Conservation (phyloP, 306 rosid genomes). For the Corylus americana region DNA sequence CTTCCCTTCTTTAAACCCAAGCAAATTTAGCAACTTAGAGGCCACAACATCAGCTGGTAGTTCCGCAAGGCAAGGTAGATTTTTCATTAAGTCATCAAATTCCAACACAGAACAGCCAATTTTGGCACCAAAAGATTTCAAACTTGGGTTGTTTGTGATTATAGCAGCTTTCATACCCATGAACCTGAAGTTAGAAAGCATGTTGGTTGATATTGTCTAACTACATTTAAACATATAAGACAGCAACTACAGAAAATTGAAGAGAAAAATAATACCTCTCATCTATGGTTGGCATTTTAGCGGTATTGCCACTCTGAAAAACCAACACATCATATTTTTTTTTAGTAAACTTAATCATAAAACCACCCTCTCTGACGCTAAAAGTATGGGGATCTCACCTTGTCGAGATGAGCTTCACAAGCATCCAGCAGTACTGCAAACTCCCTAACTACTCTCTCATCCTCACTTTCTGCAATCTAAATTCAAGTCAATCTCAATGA, state of each 20-base stretch:
- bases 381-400: constrained; percentile 39
- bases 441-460: constrained; percentile 80
- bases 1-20: constrained; percentile 79
- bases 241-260: constrained; percentile 6
- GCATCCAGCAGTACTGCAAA: constrained; percentile 74
- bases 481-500: constrained; percentile 56
- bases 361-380: constrained; percentile 4
- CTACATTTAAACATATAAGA: neutral
- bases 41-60: constrained; percentile 37
- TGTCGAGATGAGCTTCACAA: constrained; percentile 35
- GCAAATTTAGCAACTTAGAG: constrained; percentile 61
- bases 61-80: constrained; percentile 8
- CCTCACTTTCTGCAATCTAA: constrained; percentile 81
- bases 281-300: constrained; percentile 46
- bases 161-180: constrained; percentile 95
- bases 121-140: constrained; percentile 62
- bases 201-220: constrained; percentile 17
- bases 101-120: constrained; percentile 60
- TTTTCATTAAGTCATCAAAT: constrained; percentile 42
- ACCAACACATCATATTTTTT: constrained; percentile 15
- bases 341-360: constrained; percentile 3
- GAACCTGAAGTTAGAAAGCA: constrained; percentile 56
- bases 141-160: constrained; percentile 56
- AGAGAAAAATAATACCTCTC: constrained; percentile 55
- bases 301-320: constrained; percentile 44